Conservation (phyloP, 441 rosid species). For the Pelargonium australe region DNA sequence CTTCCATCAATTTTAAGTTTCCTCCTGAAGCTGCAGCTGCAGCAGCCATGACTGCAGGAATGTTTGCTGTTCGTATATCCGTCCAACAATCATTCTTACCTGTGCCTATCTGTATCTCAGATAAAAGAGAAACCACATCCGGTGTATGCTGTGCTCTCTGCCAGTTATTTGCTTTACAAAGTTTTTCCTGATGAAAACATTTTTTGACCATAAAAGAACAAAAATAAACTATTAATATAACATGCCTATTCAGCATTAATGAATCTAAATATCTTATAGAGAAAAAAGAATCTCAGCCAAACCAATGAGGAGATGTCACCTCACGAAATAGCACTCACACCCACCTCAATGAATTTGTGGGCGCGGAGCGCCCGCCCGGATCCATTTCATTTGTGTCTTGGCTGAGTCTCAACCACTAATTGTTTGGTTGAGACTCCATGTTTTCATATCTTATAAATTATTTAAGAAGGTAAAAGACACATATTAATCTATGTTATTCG, state of each 20-base stretch:
- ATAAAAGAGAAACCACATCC: slow-evolving; percentile 87
- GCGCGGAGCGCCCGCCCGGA: no score
- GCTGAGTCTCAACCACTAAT: no score
- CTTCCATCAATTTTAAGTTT: slow-evolving; percentile 70
- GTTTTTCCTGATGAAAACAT: slow-evolving; percentile 61
- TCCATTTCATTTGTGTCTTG: no score
- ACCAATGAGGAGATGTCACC: no score
- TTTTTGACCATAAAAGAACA: slow-evolving; percentile 18
- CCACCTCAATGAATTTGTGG: no score
- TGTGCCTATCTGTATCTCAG: slow-evolving; percentile 90
- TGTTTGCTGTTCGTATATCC: slow-evolving; percentile 79
- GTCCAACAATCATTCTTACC: slow-evolving; percentile 90
- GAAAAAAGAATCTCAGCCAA: no score
- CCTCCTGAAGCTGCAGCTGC: slow-evolving; percentile 99
- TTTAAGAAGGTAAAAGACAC: no score
- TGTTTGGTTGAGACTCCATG: no score
- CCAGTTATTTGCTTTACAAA: slow-evolving; percentile 97
- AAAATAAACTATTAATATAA: neutral
- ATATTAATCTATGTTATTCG: neutral
- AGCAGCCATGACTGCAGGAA: slow-evolving; percentile 98
- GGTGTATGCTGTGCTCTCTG: slow-evolving; percentile 82
- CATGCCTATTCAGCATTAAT: neutral
- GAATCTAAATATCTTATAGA: neutral
- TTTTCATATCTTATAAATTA: no score
- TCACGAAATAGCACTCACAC: no score